These are phyloP conservation scores for Lepidopterella palustris DNA, from an alignment of 495 filamentous ascomycete genomes.

Conservation along the genomic window DNA sequence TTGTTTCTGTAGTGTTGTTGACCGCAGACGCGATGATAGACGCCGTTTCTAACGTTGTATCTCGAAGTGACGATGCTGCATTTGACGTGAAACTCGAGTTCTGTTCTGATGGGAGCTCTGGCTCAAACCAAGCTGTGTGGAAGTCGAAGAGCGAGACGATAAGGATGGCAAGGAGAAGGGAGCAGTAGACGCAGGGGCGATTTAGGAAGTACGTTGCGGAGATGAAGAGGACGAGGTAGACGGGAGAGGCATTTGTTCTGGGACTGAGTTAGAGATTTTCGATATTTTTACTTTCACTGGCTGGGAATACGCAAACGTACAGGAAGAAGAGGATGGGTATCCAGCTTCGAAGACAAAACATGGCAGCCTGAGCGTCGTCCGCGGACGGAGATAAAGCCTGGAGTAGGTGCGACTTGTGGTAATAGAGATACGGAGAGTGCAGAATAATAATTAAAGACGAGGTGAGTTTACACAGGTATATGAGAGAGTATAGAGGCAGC, in stretches of 20 bases:
- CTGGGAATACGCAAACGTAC: slow-evolving; percentile 20
- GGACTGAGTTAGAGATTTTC: slow-evolving; percentile 1
- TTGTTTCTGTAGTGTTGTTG: slow-evolving; percentile 29
- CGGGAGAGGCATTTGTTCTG: slow-evolving; percentile 36
- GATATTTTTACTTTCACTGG: background rate
- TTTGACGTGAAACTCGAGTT: slow-evolving; percentile 2
- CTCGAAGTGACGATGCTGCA: slow-evolving; percentile 11
- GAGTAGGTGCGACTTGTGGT: background rate
- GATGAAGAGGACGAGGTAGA: slow-evolving; percentile 42
- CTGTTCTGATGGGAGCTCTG: slow-evolving; percentile 15
- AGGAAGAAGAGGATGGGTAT: slow-evolving; percentile 38
- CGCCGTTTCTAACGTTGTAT: slow-evolving; percentile 24
- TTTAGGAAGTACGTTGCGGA: slow-evolving; percentile 37
- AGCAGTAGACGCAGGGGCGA: slow-evolving; percentile 42
- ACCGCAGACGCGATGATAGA: slow-evolving; percentile 30
- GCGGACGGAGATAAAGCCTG: background rate
- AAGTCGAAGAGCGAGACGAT: slow-evolving; percentile 41
- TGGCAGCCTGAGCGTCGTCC: slow-evolving; percentile 10
- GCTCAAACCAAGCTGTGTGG: slow-evolving; percentile 38
- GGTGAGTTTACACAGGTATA: too few species aligned
- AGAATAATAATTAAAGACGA: too few species aligned
- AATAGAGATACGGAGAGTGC: background rate
- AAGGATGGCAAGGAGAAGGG: slow-evolving; percentile 39
- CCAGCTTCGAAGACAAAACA: slow-evolving; percentile 40
- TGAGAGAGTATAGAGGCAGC: too few species aligned